Evolutionary conservation across 176 grass and related monocot species (phyloP), one percentile per base, ranked within the genome.

Genomic region (Phoenix roebelenii): DNA sequence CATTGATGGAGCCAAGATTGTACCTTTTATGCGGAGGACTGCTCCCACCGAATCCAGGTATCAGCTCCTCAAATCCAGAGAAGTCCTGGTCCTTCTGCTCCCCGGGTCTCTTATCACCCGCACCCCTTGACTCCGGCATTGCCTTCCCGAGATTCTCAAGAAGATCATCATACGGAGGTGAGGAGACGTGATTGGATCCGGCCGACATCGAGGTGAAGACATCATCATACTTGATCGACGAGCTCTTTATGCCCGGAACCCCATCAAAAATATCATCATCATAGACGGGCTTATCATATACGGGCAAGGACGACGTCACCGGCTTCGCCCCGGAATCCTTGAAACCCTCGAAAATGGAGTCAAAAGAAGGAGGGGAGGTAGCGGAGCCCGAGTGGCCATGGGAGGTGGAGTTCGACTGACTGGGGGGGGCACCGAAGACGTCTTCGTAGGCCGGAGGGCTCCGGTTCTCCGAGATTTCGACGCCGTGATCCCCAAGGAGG

Each of bases 61-160:
- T 83, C 25, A 97, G 80, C 66, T 92, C 87, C 55, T 91, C 84
- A 26, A 88, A 97, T 18, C 57, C 81, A 4, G 63, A 80, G 24
- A 74, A 54, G n/a, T 50, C 61, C 59, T 15, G 57, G n/a, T 63
- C 17, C 61, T 68, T 62, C 70, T 20, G 64, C 71, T 59, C 62
- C 44, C 14, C 51, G 5, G 74, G 29, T 75, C 74, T 71, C 63
- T 18, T 58, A 30, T 23, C 32, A 50, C 18, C 18, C 18, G 24
- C 16, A 14, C 26, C 65, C 52, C 22, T 68, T 20, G 65, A 55
- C 25, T 68, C 28, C 23, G 9, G 73, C 22, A 57, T 25, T 53
- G 22, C 50, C 67, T 71, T 76, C 67, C 72, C 84, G 24, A 97
- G 73, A 10, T 73, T 86, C 16, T 66, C 87, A 10, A 97, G 73